These are phyloP conservation scores for Trichocladium uniseriatum DNA, from an alignment of 495 filamentous ascomycete species.

Conservation along the genomic window DNA sequence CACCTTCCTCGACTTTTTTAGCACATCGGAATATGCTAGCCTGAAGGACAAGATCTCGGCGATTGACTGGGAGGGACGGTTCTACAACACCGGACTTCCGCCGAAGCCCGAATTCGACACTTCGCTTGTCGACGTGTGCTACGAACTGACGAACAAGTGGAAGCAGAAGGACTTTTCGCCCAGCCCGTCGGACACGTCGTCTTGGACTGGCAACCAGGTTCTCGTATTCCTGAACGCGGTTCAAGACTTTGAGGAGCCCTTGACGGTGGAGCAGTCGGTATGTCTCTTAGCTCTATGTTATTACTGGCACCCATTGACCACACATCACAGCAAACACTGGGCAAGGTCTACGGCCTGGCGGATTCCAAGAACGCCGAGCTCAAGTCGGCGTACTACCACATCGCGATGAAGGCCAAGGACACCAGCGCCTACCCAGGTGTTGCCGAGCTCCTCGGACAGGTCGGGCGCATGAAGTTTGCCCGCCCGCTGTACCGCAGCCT, in stretches of 20 bases:
- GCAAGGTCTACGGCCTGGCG: slow-evolving; percentile 57
- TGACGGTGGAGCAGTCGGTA: slow-evolving; percentile 50
- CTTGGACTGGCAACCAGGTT: slow-evolving; percentile 73
- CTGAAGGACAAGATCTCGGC: slow-evolving; percentile 54
- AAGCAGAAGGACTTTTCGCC: slow-evolving; percentile 56
- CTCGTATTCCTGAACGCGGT: slow-evolving; percentile 81
- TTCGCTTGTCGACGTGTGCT: slow-evolving; percentile 76
- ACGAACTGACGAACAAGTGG: slow-evolving; percentile 74
- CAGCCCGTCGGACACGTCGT: slow-evolving; percentile 52
- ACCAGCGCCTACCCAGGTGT: slow-evolving; percentile 55
- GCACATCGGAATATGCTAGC: slow-evolving; percentile 49
- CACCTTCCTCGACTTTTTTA: slow-evolving; percentile 77
- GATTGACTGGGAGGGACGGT: slow-evolving; percentile 83
- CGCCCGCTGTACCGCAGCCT: slow-evolving; percentile 69
- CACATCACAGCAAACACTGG: slow-evolving; percentile 48
- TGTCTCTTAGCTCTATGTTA: slow-evolving; percentile 6
- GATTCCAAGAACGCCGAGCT: slow-evolving; percentile 77
- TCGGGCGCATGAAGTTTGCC: slow-evolving; percentile 96
- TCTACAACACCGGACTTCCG: slow-evolving; percentile 75
- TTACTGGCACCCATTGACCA: too few relatives aligned
- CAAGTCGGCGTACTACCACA: slow-evolving; percentile 61
- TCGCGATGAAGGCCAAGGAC: slow-evolving; percentile 68
- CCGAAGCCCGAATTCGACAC: slow-evolving; percentile 88
- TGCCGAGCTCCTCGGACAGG: slow-evolving; percentile 63
- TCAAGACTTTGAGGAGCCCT: slow-evolving; percentile 51